Evolutionary conservation across 345 rosid species (phyloP).

Genomic region (Salix viminalis): DNA sequence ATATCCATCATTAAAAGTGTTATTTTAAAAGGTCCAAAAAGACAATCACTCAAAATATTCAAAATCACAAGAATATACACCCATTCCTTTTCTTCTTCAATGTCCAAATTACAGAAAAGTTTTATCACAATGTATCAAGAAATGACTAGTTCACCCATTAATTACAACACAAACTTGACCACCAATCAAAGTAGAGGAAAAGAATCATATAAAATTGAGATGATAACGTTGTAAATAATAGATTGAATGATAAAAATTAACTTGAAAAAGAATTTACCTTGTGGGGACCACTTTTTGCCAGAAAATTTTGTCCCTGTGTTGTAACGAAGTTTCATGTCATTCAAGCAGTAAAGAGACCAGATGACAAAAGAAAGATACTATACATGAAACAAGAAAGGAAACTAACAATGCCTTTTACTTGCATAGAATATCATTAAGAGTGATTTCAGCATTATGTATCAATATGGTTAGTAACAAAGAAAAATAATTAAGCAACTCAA

Average conservation of each 20-base stretch:
- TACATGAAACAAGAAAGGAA: background rate
- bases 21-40: too few species aligned
- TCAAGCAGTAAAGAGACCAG: slow-evolving; percentile 6
- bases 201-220: background rate
- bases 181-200: background rate
- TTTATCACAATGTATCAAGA: too few species aligned
- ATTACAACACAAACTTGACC: background rate
- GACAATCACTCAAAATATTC: too few species aligned
- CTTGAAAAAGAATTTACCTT: slow-evolving; percentile 42
- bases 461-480: too few species aligned
- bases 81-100: too few species aligned
- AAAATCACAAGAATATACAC: too few species aligned
- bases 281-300: slow-evolving; percentile 55
- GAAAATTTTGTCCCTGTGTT: slow-evolving; percentile 44
- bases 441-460: too few species aligned
- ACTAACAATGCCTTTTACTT: background rate
- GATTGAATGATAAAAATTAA: background rate
- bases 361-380: background rate
- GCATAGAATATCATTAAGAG: too few species aligned
- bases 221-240: background rate
- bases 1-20: too few species aligned
- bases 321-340: slow-evolving; percentile 16
- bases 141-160: too few species aligned
- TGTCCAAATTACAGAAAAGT: too few species aligned
- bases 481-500: too few species aligned